phyloP scores from a whole-genome alignment of 176 grass and related monocot species.

The Ensete glaucum region DNA sequence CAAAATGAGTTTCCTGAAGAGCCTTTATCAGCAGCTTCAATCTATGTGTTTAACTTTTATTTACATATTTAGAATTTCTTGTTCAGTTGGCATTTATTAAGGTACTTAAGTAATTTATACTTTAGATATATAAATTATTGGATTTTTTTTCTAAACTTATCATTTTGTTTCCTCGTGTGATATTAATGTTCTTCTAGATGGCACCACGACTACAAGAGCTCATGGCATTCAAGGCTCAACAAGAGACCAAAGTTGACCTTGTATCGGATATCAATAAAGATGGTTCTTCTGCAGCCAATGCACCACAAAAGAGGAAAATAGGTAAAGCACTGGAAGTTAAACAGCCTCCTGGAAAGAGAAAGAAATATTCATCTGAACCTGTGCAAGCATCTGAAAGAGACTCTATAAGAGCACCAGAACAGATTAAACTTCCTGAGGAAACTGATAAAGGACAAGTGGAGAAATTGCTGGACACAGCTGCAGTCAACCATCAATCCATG shows the following conservation, averaged over 20 bases:
- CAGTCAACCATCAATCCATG: background rate
- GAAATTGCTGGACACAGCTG: constrained; percentile 13
- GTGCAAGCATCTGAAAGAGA: constrained; percentile 24
- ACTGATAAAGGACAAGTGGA: constrained; percentile 8
- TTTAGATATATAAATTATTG: background rate
- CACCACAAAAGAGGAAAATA: constrained; percentile 70
- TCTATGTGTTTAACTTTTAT: background rate
- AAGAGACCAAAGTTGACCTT: constrained; percentile 50
- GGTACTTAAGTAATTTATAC: background rate
- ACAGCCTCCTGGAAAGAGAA: constrained; percentile 67
- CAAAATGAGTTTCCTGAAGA: too few relatives aligned
- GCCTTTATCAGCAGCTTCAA: background rate
- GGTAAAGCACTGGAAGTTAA: constrained; percentile 43
- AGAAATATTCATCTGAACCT: constrained; percentile 44
- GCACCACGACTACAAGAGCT: constrained; percentile 72
- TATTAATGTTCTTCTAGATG: constrained; percentile 31
- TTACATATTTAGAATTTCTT: background rate
- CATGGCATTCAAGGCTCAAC: constrained; percentile 58
- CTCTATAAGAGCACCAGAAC: background rate
- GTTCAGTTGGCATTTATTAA: background rate
- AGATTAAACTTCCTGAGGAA: constrained; percentile 19
- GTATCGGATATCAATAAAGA: constrained; percentile 29
- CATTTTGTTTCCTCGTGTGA: background rate
- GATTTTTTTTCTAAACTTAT: background rate
- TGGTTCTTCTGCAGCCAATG: constrained; percentile 35